Base-by-base conservation (phyloP, 768 basidiomycete genomes). In the Xerocomus potaroensis region DNA sequence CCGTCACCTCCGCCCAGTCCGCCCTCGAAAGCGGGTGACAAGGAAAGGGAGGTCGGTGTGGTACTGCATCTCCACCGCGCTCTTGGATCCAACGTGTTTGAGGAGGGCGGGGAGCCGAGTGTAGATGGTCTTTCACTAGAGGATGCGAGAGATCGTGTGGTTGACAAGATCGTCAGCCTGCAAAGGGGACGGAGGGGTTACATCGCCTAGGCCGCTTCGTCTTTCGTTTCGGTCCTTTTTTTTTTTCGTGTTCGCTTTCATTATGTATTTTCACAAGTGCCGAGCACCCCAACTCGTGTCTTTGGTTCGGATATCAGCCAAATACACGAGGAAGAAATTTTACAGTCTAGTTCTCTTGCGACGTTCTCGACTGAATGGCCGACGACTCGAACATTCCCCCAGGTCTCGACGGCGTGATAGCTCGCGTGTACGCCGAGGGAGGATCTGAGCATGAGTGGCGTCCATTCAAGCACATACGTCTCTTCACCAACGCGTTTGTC, bases 401-500 rank as follows among this genome's bases (percentile, higher is more conserved):
- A n/a, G 78, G 78, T 24, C 48, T 63, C 15, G 66, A 63, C 35
- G 56, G 63, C 24, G 58, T 57, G 22, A 37, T 21, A 19, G 65
- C 63, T 7, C 16, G 8, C 5, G 49, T 48, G n/a, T 73, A 49
- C 34, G 60, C 42, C 47, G 73, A 77, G 8, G 76, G 75, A 8
- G 69, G 71, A n/a, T 36, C 19, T 24, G 67, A 65, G 9, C 52
- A 57, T 10, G 60, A 69, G 19, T 87, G 84, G 85, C 58, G 73
- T 34, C 43, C 69, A 0, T 72, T 72, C 51, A 58, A 68, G 6
- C 63, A 60, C 22, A 65, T 56, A 12, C 75, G 68, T 43, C 62
- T 74, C 24, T 90, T 83, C 56, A 90, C 86, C 26, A 87, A 87
- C 56, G 83, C 81, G 32, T 87, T 85, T 54, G 68, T 89, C 41